Evolutionary conservation across 352 stramenopile species (phyloP).

Genomic region (Phytophthora syringae): DNA sequence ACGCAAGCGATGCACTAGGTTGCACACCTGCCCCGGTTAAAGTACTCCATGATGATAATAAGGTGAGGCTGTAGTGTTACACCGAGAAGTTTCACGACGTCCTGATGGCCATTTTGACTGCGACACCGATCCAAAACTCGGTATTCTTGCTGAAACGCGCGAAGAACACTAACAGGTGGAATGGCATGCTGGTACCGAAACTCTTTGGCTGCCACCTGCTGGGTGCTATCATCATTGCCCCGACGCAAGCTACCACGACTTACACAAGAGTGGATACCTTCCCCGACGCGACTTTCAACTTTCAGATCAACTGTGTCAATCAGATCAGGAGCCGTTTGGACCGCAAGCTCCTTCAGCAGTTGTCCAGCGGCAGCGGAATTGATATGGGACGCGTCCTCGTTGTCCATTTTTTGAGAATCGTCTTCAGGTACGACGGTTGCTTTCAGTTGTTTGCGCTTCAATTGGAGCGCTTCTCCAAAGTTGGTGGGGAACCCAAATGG

Average conservation of each 20-base stretch:
- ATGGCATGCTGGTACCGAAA: slow-evolving; percentile 40
- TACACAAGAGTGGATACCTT: slow-evolving; percentile 48
- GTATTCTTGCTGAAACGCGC: slow-evolving; percentile 46
- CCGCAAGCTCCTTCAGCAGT: slow-evolving; percentile 32
- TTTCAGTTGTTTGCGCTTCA: slow-evolving; percentile 54
- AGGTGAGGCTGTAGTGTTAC: slow-evolving; percentile 35
- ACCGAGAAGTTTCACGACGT: slow-evolving; percentile 36
- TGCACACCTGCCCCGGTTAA: slow-evolving; percentile 34
- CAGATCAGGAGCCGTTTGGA: slow-evolving; percentile 11
- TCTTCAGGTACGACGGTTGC: slow-evolving; percentile 36
- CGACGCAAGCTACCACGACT: slow-evolving; percentile 17
- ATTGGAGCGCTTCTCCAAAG: slow-evolving; percentile 41
- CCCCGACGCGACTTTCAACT: slow-evolving; percentile 27
- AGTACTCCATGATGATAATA: slow-evolving; percentile 45
- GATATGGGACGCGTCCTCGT: slow-evolving; percentile 5
- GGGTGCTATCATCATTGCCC: background rate
- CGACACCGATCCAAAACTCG: slow-evolving; percentile 30
- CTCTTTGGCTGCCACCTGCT: slow-evolving; percentile 39
- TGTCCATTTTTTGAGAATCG: slow-evolving; percentile 10
- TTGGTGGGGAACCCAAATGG: slow-evolving; percentile 24
- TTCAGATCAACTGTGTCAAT: slow-evolving; percentile 19
- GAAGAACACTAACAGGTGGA: slow-evolving; percentile 40
- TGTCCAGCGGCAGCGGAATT: slow-evolving; percentile 7
- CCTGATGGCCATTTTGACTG: slow-evolving; percentile 5
- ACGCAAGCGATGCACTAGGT: background rate